Base-by-base conservation (phyloP, 2,329 filamentous ascomycete genomes). In the Chaetomiaceae sp. region DNA sequence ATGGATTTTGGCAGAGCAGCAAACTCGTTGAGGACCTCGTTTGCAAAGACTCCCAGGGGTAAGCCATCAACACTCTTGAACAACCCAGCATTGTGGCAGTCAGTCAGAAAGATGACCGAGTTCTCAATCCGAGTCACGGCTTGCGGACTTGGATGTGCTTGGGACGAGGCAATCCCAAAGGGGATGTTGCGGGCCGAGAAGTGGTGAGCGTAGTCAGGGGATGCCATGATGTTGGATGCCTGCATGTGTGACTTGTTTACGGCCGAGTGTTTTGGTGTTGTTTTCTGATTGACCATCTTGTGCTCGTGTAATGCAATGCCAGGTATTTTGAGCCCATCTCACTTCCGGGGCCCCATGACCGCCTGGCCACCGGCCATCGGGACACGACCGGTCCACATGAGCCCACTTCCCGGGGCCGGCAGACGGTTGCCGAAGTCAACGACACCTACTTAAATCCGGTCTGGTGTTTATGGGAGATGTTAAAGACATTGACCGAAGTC, bases 351-450 rank as follows among this genome's bases (percentile, higher is more conserved):
- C 27, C 44, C 20, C 25, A 39, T 47, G 20, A 20, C 33, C 25
- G 12, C 29, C 23, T 23, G 22, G 22, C 14, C 11, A 12, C 22
- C 22, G 45, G 22, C 25, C 34, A 22, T 43, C 38, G 47, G 38
- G 47, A 36, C 25, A 29, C n/a, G 15, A 15, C 37, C 47, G 47
- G 29, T 22, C 38, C 47, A 49, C 20, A 14, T 19, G 25, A 50
- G 47, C 39, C 47, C 47, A 50, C 47, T 36, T 50, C 47, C 47
- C 47, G 47, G 29, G 4, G 20, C n/a, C 47, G 47, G 47, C 17
- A 43, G 39, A 50, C 38, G 38, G 31, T 50, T 50, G 31, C 47
- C 47, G 47, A 37, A 46, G 31, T 23, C 20, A 12, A 46, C 20
- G 23, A 5, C 19, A 14, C 29, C 25, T 36, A 34, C 43, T 34